Evolutionary conservation across 441 rosid species (phyloP), one percentile per base, ranked within the genome.

Genomic region (Aleurites moluccanus): DNA sequence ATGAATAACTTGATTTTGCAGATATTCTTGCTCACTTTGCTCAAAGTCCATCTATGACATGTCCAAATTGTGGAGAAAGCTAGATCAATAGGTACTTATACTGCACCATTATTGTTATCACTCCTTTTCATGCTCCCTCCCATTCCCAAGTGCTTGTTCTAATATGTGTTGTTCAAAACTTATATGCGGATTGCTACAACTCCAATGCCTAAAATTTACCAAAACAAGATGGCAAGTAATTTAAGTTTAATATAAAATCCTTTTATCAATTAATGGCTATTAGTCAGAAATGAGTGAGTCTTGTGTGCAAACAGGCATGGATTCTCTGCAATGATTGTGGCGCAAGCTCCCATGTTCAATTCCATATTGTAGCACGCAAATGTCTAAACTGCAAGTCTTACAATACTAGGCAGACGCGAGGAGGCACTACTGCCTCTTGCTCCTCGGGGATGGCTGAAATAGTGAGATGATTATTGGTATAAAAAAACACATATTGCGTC

Each of bases 301-400:
- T 23, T 57, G 47, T 63, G 35, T 61, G 62, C 45, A 47, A 50
- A 55, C 72, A 91, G 92, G 87, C 89, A n/a, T 93, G 92, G 98
- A 91, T 93, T 73, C 92, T 93, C 10, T 93, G 97, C 90, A 93
- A 93, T 27, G 98, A 93, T 63, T 93, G 97, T 8, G 87, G 90
- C 2, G 77, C 84, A 33, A 91, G 83, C 71, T 82, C 88, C 18
- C 82, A 78, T 0, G 91, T 90, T 25, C 86, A 83, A 69, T 92
- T 88, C 80, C 95, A 92, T 75, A 47, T 91, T 10, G 74, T 90
- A 10, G 98, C 95, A 3, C 89, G 85, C 59, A 93, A 93, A 79
- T 93, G 97, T 81, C 75, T 27, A 15, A 84, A 72, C 52, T 93
- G 97, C 68, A 76, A 83, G 64, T 93, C 93, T 2, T 93, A 93